These are phyloP conservation scores for Thelonectria rubi DNA, from an alignment of 2,329 filamentous ascomycete species.

Conservation along the genomic window DNA sequence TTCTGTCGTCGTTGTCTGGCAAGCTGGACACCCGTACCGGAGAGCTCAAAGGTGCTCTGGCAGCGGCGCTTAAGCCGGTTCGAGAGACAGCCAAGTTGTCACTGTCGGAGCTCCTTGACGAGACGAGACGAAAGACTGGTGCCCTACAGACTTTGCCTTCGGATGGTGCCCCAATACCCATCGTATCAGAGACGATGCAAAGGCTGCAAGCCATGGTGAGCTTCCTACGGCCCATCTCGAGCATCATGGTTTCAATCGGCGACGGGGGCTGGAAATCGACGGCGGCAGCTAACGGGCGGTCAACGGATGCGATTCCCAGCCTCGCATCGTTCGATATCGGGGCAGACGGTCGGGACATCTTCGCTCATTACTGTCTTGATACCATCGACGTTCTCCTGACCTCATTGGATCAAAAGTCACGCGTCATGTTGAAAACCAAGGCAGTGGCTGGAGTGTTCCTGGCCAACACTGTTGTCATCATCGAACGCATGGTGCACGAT, in stretches of 20 bases:
- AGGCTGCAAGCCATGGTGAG: slow-evolving; percentile 86
- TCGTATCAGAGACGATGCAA: slow-evolving; percentile 86
- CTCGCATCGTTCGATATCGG: slow-evolving; percentile 85
- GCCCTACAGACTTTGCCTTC: slow-evolving; percentile 73
- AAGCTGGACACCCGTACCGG: slow-evolving; percentile 84
- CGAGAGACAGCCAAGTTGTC: slow-evolving; percentile 92
- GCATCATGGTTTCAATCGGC: slow-evolving; percentile 89
- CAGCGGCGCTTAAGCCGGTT: slow-evolving; percentile 87
- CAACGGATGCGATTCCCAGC: slow-evolving; percentile 72
- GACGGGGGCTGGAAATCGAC: slow-evolving; percentile 86
- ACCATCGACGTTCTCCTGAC: slow-evolving; percentile 84
- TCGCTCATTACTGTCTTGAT: slow-evolving; percentile 89
- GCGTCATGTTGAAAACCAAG: slow-evolving; percentile 77
- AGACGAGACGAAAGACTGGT: slow-evolving; percentile 76
- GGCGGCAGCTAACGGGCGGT: slow-evolving; percentile 60
- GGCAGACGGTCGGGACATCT: slow-evolving; percentile 86
- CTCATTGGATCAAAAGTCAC: slow-evolving; percentile 78
- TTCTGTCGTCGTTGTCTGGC: slow-evolving; percentile 81
- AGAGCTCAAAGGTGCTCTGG: slow-evolving; percentile 83
- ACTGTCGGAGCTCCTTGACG: slow-evolving; percentile 82
- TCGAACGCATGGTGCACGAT: slow-evolving; percentile 84
- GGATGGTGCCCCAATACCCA: slow-evolving; percentile 80
- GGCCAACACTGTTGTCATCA: slow-evolving; percentile 84
- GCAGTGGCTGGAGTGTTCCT: slow-evolving; percentile 87
- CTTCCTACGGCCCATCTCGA: slow-evolving; percentile 85